Evolutionary conservation across 345 rosid species (phyloP).

Genomic region (Citrus trifoliata): DNA sequence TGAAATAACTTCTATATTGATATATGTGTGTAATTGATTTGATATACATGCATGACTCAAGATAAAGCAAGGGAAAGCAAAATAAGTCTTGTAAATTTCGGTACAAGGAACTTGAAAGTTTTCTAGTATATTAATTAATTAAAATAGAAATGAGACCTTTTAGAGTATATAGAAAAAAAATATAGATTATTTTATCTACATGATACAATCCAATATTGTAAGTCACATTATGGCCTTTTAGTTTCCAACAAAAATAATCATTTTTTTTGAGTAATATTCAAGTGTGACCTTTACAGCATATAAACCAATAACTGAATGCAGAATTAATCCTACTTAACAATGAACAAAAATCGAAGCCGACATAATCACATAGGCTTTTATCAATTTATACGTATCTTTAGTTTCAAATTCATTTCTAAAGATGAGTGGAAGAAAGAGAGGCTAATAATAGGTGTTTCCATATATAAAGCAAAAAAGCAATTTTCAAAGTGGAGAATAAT

Average conservation of each 20-base stretch:
- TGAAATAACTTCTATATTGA: background rate
- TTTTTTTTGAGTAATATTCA: no score
- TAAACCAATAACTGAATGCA: background rate
- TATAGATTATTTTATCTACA: background rate
- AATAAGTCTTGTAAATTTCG: background rate
- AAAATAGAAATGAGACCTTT: background rate
- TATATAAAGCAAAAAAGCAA: slow-evolving; percentile 13
- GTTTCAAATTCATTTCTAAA: background rate
- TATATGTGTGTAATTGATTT: no score
- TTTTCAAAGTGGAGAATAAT: slow-evolving; percentile 23
- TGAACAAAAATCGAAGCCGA: background rate
- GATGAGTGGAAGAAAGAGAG: background rate
- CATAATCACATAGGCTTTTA: background rate
- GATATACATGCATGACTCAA: background rate
- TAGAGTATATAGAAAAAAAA: slow-evolving; percentile 5
- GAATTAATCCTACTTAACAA: background rate
- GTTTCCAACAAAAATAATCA: background rate
- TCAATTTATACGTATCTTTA: background rate
- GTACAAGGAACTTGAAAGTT: background rate
- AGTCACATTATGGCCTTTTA: background rate
- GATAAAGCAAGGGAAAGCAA: background rate
- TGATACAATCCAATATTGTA: background rate
- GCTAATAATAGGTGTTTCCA: slow-evolving; percentile 19
- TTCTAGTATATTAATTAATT: background rate
- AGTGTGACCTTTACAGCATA: no score